Evolutionary conservation across 306 rosid species (phyloP).

Genomic region (Psophocarpus tetragonolobus): DNA sequence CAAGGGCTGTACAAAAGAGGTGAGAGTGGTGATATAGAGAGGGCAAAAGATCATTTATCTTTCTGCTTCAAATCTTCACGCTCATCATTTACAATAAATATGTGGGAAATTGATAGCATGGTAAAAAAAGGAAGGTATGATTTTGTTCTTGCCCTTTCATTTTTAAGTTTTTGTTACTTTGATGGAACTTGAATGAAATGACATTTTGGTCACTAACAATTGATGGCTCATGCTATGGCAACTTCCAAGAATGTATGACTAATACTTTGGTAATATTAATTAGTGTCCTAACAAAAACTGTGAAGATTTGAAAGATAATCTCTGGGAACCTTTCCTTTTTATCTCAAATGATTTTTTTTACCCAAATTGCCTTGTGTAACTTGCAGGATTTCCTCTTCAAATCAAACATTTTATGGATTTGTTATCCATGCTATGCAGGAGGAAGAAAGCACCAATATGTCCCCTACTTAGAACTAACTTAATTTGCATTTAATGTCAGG

Average conservation of each 20-base stretch:
- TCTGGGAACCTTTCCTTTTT: background rate
- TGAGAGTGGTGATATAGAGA: conserved; percentile 70
- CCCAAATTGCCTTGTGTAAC: conserved; percentile 21
- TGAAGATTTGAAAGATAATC: conserved; percentile 12
- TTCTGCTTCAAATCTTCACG: conserved; percentile 98
- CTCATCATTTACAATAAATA: conserved; percentile 93
- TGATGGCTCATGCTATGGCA: conserved; percentile 15
- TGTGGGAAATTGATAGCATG: conserved; percentile 99
- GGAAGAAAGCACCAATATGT: conserved; percentile 26
- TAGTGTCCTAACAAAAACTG: background rate
- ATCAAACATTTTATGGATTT: conserved; percentile 9
- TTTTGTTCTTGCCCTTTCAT: conserved; percentile 23
- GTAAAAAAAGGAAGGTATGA: conserved; percentile 88
- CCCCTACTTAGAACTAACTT: conserved; percentile 28
- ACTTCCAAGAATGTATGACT: background rate
- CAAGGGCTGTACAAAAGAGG: conserved; percentile 82
- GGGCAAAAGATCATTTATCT: conserved; percentile 93
- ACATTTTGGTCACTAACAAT: background rate
- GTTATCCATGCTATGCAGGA: conserved; percentile 4
- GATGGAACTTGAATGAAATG: conserved; percentile 22
- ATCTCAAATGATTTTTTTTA: background rate
- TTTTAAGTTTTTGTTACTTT: background rate
- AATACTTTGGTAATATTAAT: conserved; percentile 11
- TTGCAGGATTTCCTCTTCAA: conserved; percentile 15
- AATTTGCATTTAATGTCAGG: conserved; percentile 53